Evolutionary conservation across 495 filamentous ascomycete species (phyloP).

Genomic region (Lineolata rhizophorae): DNA sequence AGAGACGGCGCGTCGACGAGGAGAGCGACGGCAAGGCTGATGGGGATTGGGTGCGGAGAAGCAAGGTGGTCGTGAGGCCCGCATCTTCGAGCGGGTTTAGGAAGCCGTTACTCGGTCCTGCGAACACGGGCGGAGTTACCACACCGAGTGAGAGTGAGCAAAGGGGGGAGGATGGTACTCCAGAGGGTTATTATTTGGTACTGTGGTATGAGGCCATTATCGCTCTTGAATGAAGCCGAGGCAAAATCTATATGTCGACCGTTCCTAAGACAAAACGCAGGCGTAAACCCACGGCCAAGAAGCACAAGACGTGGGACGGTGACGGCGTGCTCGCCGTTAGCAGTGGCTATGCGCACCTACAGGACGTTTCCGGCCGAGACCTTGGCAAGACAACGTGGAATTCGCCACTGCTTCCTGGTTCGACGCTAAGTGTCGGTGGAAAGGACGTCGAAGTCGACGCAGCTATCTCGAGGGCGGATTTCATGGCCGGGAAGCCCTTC

Average conservation of each 20-base stretch:
- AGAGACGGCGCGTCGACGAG: too few relatives aligned
- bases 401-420: constrained; percentile 34
- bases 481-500: constrained; percentile 33
- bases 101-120: too few relatives aligned
- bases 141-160: not conserved
- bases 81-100: too few relatives aligned
- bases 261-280: constrained; percentile 16
- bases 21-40: too few relatives aligned
- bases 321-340: constrained; percentile 43
- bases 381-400: constrained; percentile 38
- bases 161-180: not conserved
- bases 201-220: not conserved
- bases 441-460: constrained; percentile 59
- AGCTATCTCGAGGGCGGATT: constrained; percentile 38
- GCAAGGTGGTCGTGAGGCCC: too few relatives aligned
- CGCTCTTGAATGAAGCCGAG: too few relatives aligned
- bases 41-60: too few relatives aligned
- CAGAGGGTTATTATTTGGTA: not conserved
- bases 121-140: too few relatives aligned
- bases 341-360: constrained; percentile 35
- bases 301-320: constrained; percentile 79
- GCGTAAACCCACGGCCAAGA: constrained; percentile 57
- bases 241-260: too few relatives aligned
- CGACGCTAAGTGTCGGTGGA: constrained; percentile 39
- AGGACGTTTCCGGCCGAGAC: constrained; percentile 43